Evolutionary conservation across 352 stramenopile genomes (phyloP), one percentile per base, ranked within the genome.

Genomic region (Phytophthora cryptogea): DNA sequence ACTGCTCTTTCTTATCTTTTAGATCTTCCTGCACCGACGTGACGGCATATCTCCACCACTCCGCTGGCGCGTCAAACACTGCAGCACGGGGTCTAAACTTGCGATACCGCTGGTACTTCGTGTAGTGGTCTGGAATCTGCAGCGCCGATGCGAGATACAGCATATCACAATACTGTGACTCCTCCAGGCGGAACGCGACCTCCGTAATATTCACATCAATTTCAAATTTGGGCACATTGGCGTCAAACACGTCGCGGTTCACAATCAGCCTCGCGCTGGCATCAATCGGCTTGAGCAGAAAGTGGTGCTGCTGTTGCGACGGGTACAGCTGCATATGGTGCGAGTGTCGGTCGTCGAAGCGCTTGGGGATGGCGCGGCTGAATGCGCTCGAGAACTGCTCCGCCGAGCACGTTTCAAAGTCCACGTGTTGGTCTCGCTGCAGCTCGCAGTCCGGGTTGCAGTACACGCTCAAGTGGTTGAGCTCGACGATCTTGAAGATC

Each of bases 391-490:
- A 86, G 43, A 96, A 96, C n/a, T 81, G 68, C 37, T 92, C 86
- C 5, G 89, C 63, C 7, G 85, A 82, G 58, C 87, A 96, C 11
- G 54, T 82, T 43, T 79, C 66, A 48, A 88, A 92, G 52, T 95
- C 78, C 13, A 86, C 65, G 9, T 57, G 59, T 36, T 73, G 65
- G 33, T 88, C 77, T 14, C 68, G 70, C 23, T 90, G 53, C 28
- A 94, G 47, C 8, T 92, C 76, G 50, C 81, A 89, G 35, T 95
- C 75, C 13, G 86, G 86, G 46, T 96, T 89, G 39, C 92, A 68
- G 48, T 96, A 96, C 36, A 95, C 71, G 26, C 86, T 94, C 33
- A 96, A 59, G 41, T 96, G 88, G 58, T 96, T 95, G 28, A 96
- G 68, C 63, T 95, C 84, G 11, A 96, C 77, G 51, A 86, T 90